These are phyloP conservation scores for Sclerotinia spermophila DNA, from an alignment of 2,329 filamentous ascomycete genomes.

Conservation along the genomic window DNA sequence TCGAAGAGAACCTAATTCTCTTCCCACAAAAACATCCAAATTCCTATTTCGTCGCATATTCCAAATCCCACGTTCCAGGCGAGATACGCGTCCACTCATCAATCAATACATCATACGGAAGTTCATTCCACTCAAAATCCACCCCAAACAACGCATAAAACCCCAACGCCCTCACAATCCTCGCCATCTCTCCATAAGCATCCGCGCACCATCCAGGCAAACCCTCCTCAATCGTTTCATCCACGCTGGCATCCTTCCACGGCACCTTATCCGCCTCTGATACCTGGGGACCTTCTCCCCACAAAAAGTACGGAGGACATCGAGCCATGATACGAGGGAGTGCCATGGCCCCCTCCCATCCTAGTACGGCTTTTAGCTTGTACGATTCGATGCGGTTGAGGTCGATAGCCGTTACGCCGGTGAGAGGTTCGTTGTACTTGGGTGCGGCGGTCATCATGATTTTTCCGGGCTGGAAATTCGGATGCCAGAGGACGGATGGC, in stretches of 20 bases:
- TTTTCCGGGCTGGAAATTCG: neutral
- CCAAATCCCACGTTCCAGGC: neutral
- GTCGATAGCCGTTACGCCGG: neutral
- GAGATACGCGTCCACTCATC: neutral
- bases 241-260: neutral
- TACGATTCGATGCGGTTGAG: neutral
- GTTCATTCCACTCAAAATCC: neutral
- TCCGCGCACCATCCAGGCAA: neutral
- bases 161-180: neutral
- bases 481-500: neutral
- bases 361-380: neutral
- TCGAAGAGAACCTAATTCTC: neutral
- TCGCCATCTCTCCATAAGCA: neutral
- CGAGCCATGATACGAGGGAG: constrained; percentile 5
- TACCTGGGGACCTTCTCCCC: neutral
- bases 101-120: neutral
- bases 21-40: neutral
- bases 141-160: neutral
- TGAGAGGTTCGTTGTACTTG: fast-evolving
- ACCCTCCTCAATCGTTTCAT: neutral
- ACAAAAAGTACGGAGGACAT: neutral
- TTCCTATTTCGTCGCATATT: neutral
- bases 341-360: neutral
- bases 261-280: fast-evolving
- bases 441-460: neutral